Evolutionary conservation across 148 eudicot species (phyloP).

Genomic region (Diospyros kaki): DNA sequence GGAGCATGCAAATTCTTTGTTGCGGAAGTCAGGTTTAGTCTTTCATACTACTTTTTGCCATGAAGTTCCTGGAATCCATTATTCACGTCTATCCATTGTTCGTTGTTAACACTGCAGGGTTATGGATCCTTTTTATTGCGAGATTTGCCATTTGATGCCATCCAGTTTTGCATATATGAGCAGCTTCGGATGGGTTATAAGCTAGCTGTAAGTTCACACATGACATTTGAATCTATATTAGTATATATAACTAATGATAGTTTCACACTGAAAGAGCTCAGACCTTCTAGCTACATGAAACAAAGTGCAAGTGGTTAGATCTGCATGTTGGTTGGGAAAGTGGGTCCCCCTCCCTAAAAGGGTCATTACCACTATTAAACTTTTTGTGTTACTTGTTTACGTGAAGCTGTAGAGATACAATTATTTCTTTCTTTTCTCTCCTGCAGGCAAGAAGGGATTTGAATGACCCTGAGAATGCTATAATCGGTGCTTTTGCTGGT

Average conservation of each 20-base stretch:
- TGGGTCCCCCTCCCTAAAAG: background rate
- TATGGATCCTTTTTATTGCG: constrained; percentile 85
- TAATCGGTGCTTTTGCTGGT: constrained; percentile 93
- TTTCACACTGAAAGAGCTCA: background rate
- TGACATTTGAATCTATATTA: too few species aligned
- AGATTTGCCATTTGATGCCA: constrained; percentile 90
- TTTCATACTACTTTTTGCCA: background rate
- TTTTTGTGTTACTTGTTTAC: background rate
- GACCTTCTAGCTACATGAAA: too few species aligned
- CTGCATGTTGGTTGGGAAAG: too few species aligned
- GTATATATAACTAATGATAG: background rate
- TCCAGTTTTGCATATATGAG: constrained; percentile 89
- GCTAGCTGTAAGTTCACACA: constrained; percentile 54
- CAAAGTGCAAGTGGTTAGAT: too few species aligned
- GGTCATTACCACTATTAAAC: too few species aligned
- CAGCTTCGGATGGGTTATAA: constrained; percentile 85
- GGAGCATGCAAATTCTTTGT: constrained; percentile 2
- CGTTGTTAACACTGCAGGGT: constrained; percentile 45
- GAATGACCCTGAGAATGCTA: constrained; percentile 79
- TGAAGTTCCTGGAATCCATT: background rate
- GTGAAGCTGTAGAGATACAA: constrained; percentile 9
- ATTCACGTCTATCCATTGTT: background rate
- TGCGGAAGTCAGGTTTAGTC: background rate
- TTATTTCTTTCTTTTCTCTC: constrained; percentile 13
- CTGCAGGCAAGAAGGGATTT: constrained; percentile 74